Base-by-base conservation (phyloP, 1,284 basidiomycete genomes). In the Moniliophthora roreri region DNA sequence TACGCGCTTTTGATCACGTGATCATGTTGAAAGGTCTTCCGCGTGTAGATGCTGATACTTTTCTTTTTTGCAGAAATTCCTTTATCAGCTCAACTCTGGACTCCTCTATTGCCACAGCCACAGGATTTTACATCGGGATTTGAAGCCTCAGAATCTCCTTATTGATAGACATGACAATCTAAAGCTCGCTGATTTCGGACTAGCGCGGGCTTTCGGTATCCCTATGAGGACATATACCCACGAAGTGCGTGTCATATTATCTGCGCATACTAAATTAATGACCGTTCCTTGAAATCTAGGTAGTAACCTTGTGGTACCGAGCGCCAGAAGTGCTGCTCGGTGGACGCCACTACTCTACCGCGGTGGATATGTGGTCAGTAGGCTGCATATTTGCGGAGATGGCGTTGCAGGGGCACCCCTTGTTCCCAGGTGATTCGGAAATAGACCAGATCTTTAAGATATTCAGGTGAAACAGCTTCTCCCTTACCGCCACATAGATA, bases 361-460 rank as follows among this genome's bases (percentile, higher is more conserved):
- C 92, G 26, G 93, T 98, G 65, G 97, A 99, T 72, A 96, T 98
- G 85, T 99, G 96, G 96, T 95, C 91, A 44, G 95, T 98, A 21
- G 96, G 95, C 1, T 94, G 92, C 63, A 96, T 96, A 65, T 89
- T 92, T 62, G 93, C 93, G 7, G 93, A 96, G 72, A 95, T 96
- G 93, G 84, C 91, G 51, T 86, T 91, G 81, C 78, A 82, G 58
- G 88, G 94, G 21, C 83, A 87, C 60, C 95, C 96, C 1, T 79
- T 98, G 21, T 98, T 98, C 82, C 95, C 96, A 11, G 96, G 97
- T 8, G 96, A 99, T 74, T 98, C 95, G 24, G 96, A 99, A 73
- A 99, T 99, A 64, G 96, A 99, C 74, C 95, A 99, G 75, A 99
- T 99, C 63, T 99, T 98, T 84, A 93, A 95, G 73, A 99, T 98